Evolutionary conservation across 306 rosid species (phyloP), one percentile per base, ranked within the genome.

Genomic region (Prunus kanzakura): DNA sequence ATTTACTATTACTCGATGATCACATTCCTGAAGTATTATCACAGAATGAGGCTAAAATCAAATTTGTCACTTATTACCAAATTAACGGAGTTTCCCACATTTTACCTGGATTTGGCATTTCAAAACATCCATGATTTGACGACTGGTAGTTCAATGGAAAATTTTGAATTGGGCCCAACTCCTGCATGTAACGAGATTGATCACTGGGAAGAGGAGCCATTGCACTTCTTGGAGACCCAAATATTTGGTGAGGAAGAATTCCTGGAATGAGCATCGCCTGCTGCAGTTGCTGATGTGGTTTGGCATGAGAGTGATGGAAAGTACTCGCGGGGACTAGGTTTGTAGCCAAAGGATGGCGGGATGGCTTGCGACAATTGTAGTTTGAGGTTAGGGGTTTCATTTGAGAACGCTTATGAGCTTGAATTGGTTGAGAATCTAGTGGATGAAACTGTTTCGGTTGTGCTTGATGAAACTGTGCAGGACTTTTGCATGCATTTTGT

Each of bases 131-230:
- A 51, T 30, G 76, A 54, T 57, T 32, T 66, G 74, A 71, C 12
- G 25, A 65, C 63, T 82, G 76, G 78, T 78, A 71, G 51, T 63
- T 81, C 4, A 78, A 74, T 56, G 78, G 62, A 25, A 62, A 67
- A 61, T 49, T 41, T 57, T 41, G 67, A 46, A 15, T 50, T 2
- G 19, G 56, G 56, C 6, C 23, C 6, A 57, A 60, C 22, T 71
- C 64, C 73, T 41, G 82, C 85, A 63, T 55, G 58, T 72, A 79
- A 76, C 76, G 64, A 74, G 78, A 57, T 74, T 78, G 76, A 22
- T n/a, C 43, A 72, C 58, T 57, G 23, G 78, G 79, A 19, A 67
- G 69, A 61, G 72, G 72, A 41, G 67, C 49, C 46, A 75, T 69
- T 45, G 72, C 67, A 66, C 65, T 76, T 76, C 54, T 55, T 46